Evolutionary conservation across 495 filamentous ascomycete genomes (phyloP), one percentile per base, ranked within the genome.

Genomic region (Aspergillus indologenus): DNA sequence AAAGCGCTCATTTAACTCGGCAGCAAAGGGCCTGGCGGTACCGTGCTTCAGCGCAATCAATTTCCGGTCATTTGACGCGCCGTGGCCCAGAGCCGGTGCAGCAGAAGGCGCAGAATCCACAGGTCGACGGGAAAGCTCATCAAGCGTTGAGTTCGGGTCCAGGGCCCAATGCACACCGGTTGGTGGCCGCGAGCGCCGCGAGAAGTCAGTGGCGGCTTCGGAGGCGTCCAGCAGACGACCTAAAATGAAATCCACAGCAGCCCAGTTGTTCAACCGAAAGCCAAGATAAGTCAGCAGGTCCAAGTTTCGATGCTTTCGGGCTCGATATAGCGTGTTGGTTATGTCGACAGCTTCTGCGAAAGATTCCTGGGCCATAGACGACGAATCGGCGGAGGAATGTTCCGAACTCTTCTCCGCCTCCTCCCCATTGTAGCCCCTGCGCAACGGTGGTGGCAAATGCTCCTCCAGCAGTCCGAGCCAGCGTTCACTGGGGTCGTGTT

Each of bases 401-500:
- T 61, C 45, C 21, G 46, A 21, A 19, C 45, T 21, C 18, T 34
- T 21, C 34, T 55, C 52, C 24, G 61, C 60, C 29, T 63, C 21
- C 18, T 34, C 24, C 34, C 54, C 52, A 31, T 62, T 60, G 42
- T 63, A 44, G 49, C 44, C 55, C 47, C 54, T 58, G 50, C 69
- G 73, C 50, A 79, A 62, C 45, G 72, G 56, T 8, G 64, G 59
- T 51, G 72, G 74, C 26, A 83, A 65, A 64, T 75, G 77, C 58
- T 69, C 53, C 44, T 80, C 77, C 26, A 86, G 54, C 17, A 71
- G 61, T 5, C 67, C 64, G 18, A 77, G 62, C 82, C 82, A 86
- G 15, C 64, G 55, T 24, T 67, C 56, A 5, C 63, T 62, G 45
- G 68, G 15, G 18, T 61, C 54, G 18, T 60, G 57, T 14, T 62